Evolutionary conservation across 495 filamentous ascomycete genomes (phyloP), one percentile per base, ranked within the genome.

Genomic region (Daldinia grandis): DNA sequence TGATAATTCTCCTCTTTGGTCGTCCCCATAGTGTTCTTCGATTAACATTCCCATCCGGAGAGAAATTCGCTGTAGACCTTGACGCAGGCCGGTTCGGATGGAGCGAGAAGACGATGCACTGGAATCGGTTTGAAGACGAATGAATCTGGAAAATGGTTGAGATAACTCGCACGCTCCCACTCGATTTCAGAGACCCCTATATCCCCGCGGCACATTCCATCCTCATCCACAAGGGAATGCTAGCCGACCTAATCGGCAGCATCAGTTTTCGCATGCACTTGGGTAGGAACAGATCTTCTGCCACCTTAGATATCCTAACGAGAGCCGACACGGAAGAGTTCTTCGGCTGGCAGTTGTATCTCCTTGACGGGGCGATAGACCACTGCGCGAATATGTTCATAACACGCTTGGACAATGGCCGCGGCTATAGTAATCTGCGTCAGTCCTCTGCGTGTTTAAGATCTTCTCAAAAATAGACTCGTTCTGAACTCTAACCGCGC

Each of bases 101-200:
- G 31, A 9, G 0, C 0, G 31, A 57, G 8, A 21, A 12, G n/a
- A 3, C 38, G 0, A 57, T 57, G 31, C 31, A n/a, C 19, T 57
- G 54, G 54, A 10, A 24, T 5, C 15, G 10, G 3, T 57, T 38
- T 5, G 54, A 57, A 17, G 5, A 12, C 4, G 10, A 25, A 8
- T 33, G 54, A 9, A 38, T 57, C 54, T 57, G 54, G 54, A 35
- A 35, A 14, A 57, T 57, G 4, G 9, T 57, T 33, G 28, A 24
- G 4, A 19, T 8, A 14, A 24, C 17, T 47, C 17, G 42, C 8
- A 47, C n/a, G 2, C 8, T 21, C 42, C 42, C 42, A 19, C 5
- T 10, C 7, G 42, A 47, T 17, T 21, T 47, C 42, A 47, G 42
- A 47, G 42, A 24, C 42, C 6, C 17, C 17, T 47, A 9, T 21